Conservation (phyloP, 1,284 basidiomycete species). For the Apiotrichum gracile region DNA sequence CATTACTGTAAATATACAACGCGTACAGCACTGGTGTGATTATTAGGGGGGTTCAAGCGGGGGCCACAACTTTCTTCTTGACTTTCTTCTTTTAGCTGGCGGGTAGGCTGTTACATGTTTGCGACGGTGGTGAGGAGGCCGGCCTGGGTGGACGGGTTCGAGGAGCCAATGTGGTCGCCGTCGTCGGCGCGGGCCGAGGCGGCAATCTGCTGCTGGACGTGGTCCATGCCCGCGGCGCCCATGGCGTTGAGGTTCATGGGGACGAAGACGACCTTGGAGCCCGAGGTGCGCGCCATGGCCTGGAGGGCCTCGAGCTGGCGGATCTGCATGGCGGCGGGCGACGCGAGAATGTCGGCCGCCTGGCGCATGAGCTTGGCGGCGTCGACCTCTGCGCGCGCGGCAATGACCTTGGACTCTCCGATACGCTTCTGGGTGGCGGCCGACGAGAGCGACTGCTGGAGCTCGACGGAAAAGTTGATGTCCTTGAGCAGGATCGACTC, state of each 20-base stretch:
- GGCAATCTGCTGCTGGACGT: constrained; percentile 35
- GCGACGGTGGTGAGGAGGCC: constrained; percentile 37
- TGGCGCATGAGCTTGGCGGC: constrained; percentile 86
- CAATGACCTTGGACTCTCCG: constrained; percentile 89
- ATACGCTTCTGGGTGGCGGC: constrained; percentile 88
- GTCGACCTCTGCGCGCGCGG: constrained; percentile 91
- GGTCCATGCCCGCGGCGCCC: constrained; percentile 35
- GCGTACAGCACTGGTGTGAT: no score
- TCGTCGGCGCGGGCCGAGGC: constrained; percentile 23
- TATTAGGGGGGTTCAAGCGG: no score
- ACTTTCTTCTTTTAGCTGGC: no score
- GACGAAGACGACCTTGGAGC: constrained; percentile 82
- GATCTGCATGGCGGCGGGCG: constrained; percentile 95
- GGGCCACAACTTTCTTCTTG: no score
- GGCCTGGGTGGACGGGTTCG: constrained; percentile 24
- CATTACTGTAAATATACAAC: no score
- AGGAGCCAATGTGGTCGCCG: background rate
- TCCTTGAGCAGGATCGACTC: constrained; percentile 76
- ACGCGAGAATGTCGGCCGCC: constrained; percentile 63
- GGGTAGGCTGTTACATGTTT: constrained; percentile 23
- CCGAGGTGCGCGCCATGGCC: constrained; percentile 63
- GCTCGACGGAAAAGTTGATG: constrained; percentile 80
- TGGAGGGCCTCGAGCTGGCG: constrained; percentile 84
- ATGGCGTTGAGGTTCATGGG: constrained; percentile 37
- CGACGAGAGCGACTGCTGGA: constrained; percentile 84